phyloP scores from a whole-genome alignment of 2,329 filamentous ascomycete genomes.

The Cladophialophora psammophila region DNA sequence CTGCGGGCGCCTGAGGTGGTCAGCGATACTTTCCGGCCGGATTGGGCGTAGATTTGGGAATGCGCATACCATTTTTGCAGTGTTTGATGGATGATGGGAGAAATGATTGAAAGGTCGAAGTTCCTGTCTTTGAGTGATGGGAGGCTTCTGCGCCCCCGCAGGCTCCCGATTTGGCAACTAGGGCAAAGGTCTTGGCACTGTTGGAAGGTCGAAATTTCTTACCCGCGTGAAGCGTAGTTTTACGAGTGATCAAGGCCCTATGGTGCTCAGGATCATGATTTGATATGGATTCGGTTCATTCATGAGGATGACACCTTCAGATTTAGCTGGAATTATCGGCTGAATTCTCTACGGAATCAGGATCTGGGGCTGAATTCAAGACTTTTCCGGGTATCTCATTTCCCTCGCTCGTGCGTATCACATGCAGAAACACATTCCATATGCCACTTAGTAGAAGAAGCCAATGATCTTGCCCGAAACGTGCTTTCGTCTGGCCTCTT shows the following conservation, averaged over 20 bases:
- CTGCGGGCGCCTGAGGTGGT: slow-evolving; percentile 53
- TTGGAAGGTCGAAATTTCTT: not conserved
- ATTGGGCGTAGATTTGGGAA: not conserved
- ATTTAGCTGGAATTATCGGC: slow-evolving; percentile 1
- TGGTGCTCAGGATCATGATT: not conserved
- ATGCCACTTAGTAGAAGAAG: slow-evolving; percentile 87
- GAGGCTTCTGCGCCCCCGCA: slow-evolving; percentile 19
- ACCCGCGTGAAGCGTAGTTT: not conserved
- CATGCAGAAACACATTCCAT: slow-evolving; percentile 13
- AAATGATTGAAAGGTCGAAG: slow-evolving; percentile 25
- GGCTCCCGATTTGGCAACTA: slow-evolving; percentile 22
- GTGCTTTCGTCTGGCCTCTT: slow-evolving; percentile 99
- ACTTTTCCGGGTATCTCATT: slow-evolving; percentile 35
- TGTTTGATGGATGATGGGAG: slow-evolving; percentile 25
- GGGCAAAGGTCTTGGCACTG: slow-evolving; percentile 31
- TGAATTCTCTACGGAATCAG: not conserved
- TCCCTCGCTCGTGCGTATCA: slow-evolving; percentile 34
- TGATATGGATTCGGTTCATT: not conserved
- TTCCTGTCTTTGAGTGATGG: slow-evolving; percentile 12
- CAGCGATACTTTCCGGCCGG: slow-evolving; percentile 12
- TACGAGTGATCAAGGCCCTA: not conserved
- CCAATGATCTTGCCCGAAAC: slow-evolving; percentile 99
- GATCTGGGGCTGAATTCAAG: slow-evolving; percentile 16
- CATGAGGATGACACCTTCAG: not conserved
- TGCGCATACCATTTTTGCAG: slow-evolving; percentile 35